Evolutionary conservation across 495 filamentous ascomycete genomes (phyloP).

Genomic region (Mycothermus thermophilus): DNA sequence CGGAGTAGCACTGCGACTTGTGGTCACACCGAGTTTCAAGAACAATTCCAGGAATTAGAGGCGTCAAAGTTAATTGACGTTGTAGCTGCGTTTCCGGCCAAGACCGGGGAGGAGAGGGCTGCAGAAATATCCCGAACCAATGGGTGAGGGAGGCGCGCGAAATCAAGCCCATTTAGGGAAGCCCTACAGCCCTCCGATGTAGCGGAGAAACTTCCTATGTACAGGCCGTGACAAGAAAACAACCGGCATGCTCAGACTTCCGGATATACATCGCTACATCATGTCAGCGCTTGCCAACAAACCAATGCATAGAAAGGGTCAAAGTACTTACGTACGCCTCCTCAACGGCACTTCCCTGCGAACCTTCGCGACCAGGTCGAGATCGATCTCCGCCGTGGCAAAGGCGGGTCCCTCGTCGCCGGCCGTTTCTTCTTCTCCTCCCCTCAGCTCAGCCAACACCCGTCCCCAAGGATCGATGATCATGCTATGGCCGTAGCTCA

Average conservation of each 20-base stretch:
- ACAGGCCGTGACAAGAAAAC: neutral
- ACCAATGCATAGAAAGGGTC: neutral
- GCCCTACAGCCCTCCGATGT: too few species aligned
- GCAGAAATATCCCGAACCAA: too few species aligned
- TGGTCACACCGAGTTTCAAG: too few species aligned
- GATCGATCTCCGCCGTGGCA: conserved; percentile 35
- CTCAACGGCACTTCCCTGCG: conserved; percentile 51
- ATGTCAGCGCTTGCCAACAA: neutral
- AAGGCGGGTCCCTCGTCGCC: conserved; percentile 31
- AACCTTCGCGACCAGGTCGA: conserved; percentile 30
- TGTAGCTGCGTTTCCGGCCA: too few species aligned
- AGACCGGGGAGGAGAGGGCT: too few species aligned
- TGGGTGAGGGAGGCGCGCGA: too few species aligned
- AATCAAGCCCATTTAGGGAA: too few species aligned
- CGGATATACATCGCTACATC: conserved; percentile 15
- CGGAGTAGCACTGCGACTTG: too few species aligned
- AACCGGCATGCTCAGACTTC: conserved; percentile 16
- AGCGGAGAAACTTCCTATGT: too few species aligned
- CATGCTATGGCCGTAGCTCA: conserved; percentile 81
- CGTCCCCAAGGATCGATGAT: conserved; percentile 82
- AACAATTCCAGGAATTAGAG: too few species aligned
- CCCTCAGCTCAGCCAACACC: conserved; percentile 51
- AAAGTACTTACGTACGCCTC: conserved; percentile 33
- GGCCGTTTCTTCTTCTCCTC: too few species aligned
- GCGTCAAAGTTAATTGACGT: too few species aligned